Percentiles rank a stretch among this genome's conserved stretches.
Evolutionary conservation across 495 filamentous ascomycete genomes (phyloP).

Genomic region (Trichoderma parareesei): DNA sequence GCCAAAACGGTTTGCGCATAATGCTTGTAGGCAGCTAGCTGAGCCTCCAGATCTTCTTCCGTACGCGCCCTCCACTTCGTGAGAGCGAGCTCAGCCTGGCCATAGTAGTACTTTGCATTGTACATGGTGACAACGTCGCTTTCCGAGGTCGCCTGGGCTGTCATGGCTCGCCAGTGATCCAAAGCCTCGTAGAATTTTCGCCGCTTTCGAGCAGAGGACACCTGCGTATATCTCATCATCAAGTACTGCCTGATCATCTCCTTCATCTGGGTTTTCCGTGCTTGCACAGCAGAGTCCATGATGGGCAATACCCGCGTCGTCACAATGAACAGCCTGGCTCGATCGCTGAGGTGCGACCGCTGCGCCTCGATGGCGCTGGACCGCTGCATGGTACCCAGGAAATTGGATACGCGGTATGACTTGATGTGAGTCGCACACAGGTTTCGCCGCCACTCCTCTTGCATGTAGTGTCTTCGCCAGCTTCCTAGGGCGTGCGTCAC

Average conservation of each 20-base stretch:
- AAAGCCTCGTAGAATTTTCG: slow-evolving; percentile 8
- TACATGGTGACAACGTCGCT: not conserved
- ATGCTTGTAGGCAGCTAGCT: not conserved
- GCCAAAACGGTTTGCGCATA: not conserved
- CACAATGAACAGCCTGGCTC: not conserved
- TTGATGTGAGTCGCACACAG: not conserved
- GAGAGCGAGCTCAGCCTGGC: not conserved
- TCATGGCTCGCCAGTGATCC: not conserved
- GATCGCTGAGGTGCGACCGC: not conserved
- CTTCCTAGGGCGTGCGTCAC: not conserved
- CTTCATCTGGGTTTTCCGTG: not conserved
- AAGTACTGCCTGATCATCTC: not conserved
- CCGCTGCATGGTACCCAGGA: not conserved
- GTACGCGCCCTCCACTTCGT: not conserved
- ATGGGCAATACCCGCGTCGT: not conserved
- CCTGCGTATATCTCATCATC: slow-evolving; percentile 2
- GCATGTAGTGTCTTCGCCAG: not conserved
- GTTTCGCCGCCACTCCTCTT: not conserved
- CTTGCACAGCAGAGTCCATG: not conserved
- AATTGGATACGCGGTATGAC: not conserved
- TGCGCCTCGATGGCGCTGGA: not conserved
- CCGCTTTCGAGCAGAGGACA: not conserved
- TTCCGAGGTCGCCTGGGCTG: not conserved
- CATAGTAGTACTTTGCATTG: not conserved
- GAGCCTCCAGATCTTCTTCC: not conserved